Conservation (phyloP, 2,329 filamentous ascomycete species). For the Fusarium acutatum region DNA sequence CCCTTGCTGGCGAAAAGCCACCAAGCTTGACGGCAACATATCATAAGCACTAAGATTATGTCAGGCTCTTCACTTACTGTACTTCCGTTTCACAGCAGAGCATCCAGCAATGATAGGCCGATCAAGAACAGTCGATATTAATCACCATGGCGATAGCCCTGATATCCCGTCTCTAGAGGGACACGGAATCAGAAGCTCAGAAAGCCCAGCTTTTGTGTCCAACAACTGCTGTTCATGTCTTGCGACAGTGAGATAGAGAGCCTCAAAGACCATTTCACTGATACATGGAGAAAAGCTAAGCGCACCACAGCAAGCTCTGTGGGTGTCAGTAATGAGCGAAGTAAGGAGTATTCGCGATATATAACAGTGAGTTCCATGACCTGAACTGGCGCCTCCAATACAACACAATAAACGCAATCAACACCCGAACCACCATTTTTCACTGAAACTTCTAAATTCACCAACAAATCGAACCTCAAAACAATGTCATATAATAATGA, state of each 20-base stretch:
- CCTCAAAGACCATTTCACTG: no score
- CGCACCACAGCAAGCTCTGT: neutral
- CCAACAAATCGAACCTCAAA: no score
- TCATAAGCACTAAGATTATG: no score
- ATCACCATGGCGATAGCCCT: neutral
- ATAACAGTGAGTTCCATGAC: neutral
- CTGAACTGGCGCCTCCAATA: neutral
- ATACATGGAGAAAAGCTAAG: rapidly evolving
- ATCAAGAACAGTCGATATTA: neutral
- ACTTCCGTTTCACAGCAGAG: neutral
- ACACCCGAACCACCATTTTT: rapidly evolving
- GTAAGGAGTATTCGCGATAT: neutral
- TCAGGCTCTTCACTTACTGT: neutral
- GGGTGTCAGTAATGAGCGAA: neutral
- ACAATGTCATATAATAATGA: neutral
- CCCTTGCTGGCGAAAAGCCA: neutral
- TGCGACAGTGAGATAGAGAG: neutral
- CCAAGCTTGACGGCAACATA: no score
- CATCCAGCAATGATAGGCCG: rapidly evolving
- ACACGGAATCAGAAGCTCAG: neutral
- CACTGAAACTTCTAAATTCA: rapidly evolving
- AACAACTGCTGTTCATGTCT: neutral
- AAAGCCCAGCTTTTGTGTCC: neutral
- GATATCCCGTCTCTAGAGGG: rapidly evolving
- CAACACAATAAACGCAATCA: neutral